Evolutionary conservation across 2,329 filamentous ascomycete species (phyloP).

Genomic region (Fusarium haematococcum): DNA sequence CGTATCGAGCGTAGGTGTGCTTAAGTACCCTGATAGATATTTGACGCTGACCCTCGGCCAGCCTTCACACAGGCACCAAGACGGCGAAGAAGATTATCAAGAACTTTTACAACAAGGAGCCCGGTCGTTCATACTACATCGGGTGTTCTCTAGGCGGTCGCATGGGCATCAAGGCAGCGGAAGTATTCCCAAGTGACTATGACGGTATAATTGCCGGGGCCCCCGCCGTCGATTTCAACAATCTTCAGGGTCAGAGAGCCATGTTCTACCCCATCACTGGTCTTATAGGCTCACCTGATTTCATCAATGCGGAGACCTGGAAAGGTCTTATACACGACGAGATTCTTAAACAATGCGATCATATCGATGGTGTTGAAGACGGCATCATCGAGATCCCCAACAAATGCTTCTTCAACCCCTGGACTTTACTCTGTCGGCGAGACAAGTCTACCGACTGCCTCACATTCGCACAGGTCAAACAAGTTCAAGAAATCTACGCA

Average conservation of each 20-base stretch:
- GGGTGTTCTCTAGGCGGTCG: conserved; percentile 71
- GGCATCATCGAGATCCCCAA: conserved; percentile 53
- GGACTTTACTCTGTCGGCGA: neutral
- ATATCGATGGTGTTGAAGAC: conserved; percentile 61
- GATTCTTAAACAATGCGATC: conserved; percentile 63
- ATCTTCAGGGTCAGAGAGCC: conserved; percentile 47
- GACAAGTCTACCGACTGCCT: neutral
- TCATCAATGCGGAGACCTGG: conserved; percentile 8
- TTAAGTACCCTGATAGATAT: neutral
- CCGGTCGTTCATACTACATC: conserved; percentile 63
- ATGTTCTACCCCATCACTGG: conserved; percentile 31
- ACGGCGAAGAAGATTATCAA: conserved; percentile 10
- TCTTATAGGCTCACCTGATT: neutral
- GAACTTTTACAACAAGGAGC: conserved; percentile 57
- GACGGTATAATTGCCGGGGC: conserved; percentile 61
- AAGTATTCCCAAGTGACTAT: conserved; percentile 67
- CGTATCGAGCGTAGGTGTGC: conserved; percentile 38
- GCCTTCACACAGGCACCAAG: conserved; percentile 21
- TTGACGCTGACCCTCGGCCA: conserved; percentile 1
- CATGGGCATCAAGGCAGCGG: conserved; percentile 66
- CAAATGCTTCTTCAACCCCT: conserved; percentile 4
- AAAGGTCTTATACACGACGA: conserved; percentile 52
- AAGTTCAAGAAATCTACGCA: conserved; percentile 16
- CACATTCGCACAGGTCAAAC: neutral
- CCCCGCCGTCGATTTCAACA: conserved; percentile 59